Evolutionary conservation across 768 basidiomycete genomes (phyloP).

Genomic region (Panellus pusillus): DNA sequence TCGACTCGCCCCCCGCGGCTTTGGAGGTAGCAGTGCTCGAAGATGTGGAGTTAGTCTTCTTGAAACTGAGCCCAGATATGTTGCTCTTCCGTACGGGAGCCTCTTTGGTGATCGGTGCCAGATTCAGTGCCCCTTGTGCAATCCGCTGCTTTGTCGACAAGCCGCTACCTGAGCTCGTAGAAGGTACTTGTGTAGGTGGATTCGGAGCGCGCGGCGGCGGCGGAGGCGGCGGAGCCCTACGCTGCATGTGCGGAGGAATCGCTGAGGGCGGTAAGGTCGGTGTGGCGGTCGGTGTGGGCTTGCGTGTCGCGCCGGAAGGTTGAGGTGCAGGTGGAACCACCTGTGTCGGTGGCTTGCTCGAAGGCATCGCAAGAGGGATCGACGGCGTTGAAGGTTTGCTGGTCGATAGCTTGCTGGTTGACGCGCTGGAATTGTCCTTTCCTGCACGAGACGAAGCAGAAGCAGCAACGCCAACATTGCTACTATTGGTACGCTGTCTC

Average conservation of each 20-base stretch:
- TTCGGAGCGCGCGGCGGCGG: neutral
- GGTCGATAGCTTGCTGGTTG: neutral
- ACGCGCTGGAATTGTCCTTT: neutral
- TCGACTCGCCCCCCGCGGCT: neutral
- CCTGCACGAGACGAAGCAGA: neutral
- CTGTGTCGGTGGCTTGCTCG: neutral
- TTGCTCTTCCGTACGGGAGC: constrained; percentile 8
- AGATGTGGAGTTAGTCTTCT: constrained; percentile 25
- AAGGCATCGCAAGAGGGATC: neutral
- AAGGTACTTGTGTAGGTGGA: neutral
- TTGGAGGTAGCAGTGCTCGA: constrained; percentile 1
- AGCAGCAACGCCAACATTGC: constrained; percentile 5
- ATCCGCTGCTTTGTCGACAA: constrained; percentile 39
- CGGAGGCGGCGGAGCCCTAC: neutral
- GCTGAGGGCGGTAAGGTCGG: neutral
- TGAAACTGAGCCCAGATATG: constrained; percentile 32
- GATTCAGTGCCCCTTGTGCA: constrained; percentile 25
- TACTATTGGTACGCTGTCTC: constrained; percentile 23
- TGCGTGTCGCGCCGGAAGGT: no score
- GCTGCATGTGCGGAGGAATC: constrained; percentile 4
- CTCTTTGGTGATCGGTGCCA: constrained; percentile 25
- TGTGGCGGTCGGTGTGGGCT: neutral
- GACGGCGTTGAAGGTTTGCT: neutral
- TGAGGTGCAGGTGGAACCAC: neutral
- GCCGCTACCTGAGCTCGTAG: constrained; percentile 25